phyloP scores from a whole-genome alignment of 2,329 filamentous ascomycete genomes.

The Aspergillus puulaauensis region DNA sequence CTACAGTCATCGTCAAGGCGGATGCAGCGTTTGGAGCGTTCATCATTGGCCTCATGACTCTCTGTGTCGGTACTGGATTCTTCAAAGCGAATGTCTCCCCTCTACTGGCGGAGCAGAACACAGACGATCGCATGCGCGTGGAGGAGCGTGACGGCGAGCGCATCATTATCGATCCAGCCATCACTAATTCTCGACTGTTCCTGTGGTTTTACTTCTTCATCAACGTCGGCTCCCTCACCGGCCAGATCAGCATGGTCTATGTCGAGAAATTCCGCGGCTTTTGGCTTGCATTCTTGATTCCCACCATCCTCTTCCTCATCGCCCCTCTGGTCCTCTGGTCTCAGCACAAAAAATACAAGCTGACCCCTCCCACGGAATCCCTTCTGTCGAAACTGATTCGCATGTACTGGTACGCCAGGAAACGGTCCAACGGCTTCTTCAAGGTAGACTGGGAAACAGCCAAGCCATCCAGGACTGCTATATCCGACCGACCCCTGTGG shows the following conservation, averaged over 20 bases:
- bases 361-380: constrained; percentile 68
- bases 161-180: constrained; percentile 68
- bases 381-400: constrained; percentile 47
- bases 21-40: constrained; percentile 64
- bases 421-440: neutral
- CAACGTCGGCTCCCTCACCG: constrained; percentile 64
- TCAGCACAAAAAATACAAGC: constrained; percentile 63
- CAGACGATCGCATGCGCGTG: constrained; percentile 58
- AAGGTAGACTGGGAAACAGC: constrained; percentile 22
- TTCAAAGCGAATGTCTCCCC: constrained; percentile 79
- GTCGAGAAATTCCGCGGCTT: constrained; percentile 75
- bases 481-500: constrained; percentile 26
- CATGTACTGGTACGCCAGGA: constrained; percentile 52
- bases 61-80: constrained; percentile 74
- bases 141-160: constrained; percentile 61
- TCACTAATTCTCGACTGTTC: constrained; percentile 68
- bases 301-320: constrained; percentile 63
- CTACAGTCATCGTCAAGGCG: constrained; percentile 58
- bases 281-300: constrained; percentile 69
- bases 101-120: constrained; percentile 69
- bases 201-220: constrained; percentile 71
- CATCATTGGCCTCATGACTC: constrained; percentile 62
- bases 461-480: constrained; percentile 33
- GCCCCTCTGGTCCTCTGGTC: constrained; percentile 62
- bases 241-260: constrained; percentile 68